Conservation (phyloP, 2,329 filamentous ascomycete genomes). For the Sporothrix protearum region DNA sequence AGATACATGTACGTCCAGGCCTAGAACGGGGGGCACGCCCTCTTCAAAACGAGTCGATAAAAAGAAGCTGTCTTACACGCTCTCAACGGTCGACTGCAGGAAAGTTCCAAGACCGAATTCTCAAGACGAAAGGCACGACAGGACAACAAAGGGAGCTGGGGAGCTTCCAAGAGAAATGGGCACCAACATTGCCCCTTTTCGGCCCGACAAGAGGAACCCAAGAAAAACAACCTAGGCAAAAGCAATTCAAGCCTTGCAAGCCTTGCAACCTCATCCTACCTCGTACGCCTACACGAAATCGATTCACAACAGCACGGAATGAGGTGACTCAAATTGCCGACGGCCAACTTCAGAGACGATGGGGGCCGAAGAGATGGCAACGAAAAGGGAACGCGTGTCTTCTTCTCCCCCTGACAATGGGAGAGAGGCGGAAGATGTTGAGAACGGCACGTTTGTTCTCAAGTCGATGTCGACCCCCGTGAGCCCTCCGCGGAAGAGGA, state of each 20-base stretch:
- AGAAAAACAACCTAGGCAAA: no score
- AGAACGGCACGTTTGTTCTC: conserved; percentile 22
- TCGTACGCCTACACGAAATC: not conserved
- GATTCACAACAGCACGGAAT: not conserved
- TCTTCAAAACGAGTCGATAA: not conserved
- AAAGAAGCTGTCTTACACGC: not conserved
- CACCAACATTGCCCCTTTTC: not conserved
- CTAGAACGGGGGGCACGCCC: not conserved
- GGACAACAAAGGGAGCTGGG: not conserved
- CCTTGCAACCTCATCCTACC: not conserved
- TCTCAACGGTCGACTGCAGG: not conserved
- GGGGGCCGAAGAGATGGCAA: not conserved
- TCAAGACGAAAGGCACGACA: conserved; percentile 3
- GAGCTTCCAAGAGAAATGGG: not conserved
- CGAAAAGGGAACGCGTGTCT: not conserved
- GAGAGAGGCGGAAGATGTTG: not conserved
- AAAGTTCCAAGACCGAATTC: not conserved
- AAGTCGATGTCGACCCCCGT: conserved; percentile 35
- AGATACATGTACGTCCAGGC: not conserved
- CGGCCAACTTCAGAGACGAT: not conserved
- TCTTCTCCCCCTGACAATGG: not conserved
- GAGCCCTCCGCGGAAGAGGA: conserved; percentile 45
- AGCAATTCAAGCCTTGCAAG: not conserved
- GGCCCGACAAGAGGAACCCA: not conserved
- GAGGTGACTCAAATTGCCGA: not conserved